Evolutionary conservation across 495 filamentous ascomycete species (phyloP), one percentile per base, ranked within the genome.

Genomic region (Aspergillus funiculosus): DNA sequence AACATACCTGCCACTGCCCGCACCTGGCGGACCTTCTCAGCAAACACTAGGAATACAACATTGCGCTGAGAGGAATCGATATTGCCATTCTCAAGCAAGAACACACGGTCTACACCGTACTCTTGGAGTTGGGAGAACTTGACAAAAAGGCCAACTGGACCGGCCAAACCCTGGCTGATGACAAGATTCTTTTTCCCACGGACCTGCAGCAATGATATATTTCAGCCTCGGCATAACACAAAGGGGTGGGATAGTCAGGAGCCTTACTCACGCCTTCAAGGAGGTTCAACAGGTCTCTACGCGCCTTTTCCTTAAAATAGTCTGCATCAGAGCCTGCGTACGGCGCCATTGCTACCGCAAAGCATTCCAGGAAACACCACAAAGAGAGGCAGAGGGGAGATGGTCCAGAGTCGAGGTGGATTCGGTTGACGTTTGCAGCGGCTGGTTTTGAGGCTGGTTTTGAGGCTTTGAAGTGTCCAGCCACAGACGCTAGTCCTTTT

Each of bases 161-260:
- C 90, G 52, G 90, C 89, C 54, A 99, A 76, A 56, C 82, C 78
- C 64, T 87, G 85, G 61, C 96, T 90, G 57, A 97, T 83, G 42
- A 97, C 85, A 50, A 99, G 76, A 67, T 95, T 95, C 75, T 99
- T 99, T 81, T 96, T 97, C 46, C 94, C 94, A 61, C 88, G 83
- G 49, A 95, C 86, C 92, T 98, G 59, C 39, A 58, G 29, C 20
- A 38, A 36, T 24, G 37, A 48, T 58, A 63, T 56, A 53, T 32
- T 56, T 62, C 54, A 55, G 48, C 54, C 30, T 46, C 45, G 39
- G 34, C 7, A 32, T 34, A 24, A 40, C 11, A 17, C 14, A 36
- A 46, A 41, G 5, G 10, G 30, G 11, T 17, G 31, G 21, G 21
- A 38, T 7, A 44, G 37, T 48, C 15, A 41, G 50, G 56, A 57